Percentiles rank a stretch among this genome's conserved stretches.
Evolutionary conservation across 108 stramenopile genomes (phyloP).

Genomic region (Parmales sp.): DNA sequence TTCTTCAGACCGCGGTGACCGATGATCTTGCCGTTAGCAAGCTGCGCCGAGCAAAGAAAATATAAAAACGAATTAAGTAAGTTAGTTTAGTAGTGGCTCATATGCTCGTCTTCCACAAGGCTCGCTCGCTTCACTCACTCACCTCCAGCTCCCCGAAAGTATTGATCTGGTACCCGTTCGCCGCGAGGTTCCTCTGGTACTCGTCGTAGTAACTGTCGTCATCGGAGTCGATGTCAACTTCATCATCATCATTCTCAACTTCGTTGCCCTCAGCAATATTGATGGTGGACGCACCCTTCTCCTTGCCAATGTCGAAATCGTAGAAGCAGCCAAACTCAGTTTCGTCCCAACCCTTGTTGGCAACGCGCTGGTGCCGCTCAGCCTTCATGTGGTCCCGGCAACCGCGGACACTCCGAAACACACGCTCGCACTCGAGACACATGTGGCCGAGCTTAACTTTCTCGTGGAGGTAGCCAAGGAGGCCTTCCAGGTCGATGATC

Average conservation of each 20-base stretch:
- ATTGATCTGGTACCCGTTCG: constrained; percentile 74
- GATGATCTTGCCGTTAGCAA: constrained; percentile 69
- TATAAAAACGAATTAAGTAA: too few relatives aligned
- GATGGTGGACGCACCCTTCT: constrained; percentile 26
- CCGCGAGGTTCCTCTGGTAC: constrained; percentile 61
- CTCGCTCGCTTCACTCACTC: neutral
- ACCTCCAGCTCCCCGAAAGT: constrained; percentile 56
- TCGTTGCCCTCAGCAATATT: neutral
- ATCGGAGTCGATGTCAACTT: constrained; percentile 30
- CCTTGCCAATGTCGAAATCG: constrained; percentile 70
- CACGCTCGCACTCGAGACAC: constrained; percentile 84
- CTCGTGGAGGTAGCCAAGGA: constrained; percentile 81
- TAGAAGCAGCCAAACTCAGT: constrained; percentile 61
- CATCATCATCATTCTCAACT: neutral
- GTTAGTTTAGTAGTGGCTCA: neutral
- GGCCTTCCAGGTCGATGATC: constrained; percentile 59
- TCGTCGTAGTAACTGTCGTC: constrained; percentile 53
- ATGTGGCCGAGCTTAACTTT: constrained; percentile 84
- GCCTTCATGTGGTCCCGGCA: constrained; percentile 73
- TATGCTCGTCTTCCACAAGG: neutral
- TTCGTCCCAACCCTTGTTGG: too few relatives aligned
- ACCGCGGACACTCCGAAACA: constrained; percentile 53
- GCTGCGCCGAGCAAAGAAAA: too few relatives aligned
- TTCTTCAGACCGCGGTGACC: constrained; percentile 65
- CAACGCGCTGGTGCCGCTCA: constrained; percentile 71